phyloP scores from a whole-genome alignment of 1,284 basidiomycete species.

The Ustilago tritici region DNA sequence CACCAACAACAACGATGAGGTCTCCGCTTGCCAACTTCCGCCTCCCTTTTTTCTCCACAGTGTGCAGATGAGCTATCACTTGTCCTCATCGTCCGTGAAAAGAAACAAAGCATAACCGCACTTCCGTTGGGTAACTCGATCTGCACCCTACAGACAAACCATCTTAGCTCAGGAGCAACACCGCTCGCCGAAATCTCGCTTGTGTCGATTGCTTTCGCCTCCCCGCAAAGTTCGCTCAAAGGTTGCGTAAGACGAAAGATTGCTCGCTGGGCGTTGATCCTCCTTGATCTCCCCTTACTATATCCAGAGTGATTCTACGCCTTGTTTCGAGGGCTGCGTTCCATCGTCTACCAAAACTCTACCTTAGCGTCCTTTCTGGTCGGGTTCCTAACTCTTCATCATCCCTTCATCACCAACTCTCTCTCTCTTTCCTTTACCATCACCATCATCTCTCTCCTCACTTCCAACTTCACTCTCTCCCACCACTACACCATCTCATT shows the following conservation, averaged over 20 bases:
- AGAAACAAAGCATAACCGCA: background rate
- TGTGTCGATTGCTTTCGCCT: background rate
- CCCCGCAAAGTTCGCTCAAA: background rate
- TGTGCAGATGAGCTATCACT: slow-evolving; percentile 3
- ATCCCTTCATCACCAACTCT: background rate
- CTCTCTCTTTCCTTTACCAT: slow-evolving; percentile 3
- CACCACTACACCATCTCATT: slow-evolving; percentile 4
- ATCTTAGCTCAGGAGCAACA: background rate
- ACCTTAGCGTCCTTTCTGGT: background rate
- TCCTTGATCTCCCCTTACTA: background rate
- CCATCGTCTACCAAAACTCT: background rate
- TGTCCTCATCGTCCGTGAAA: background rate
- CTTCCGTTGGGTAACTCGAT: background rate
- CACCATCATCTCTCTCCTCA: slow-evolving; percentile 6
- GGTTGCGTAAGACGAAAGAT: slow-evolving; percentile 16
- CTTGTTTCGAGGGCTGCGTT: background rate
- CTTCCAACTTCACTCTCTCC: background rate
- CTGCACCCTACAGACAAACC: background rate
- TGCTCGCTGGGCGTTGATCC: slow-evolving; percentile 4
- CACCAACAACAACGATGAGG: background rate
- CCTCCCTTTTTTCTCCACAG: background rate
- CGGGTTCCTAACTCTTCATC: slow-evolving; percentile 7
- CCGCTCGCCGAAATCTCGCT: background rate
- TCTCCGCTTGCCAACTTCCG: slow-evolving; percentile 8
- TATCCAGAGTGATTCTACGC: slow-evolving; percentile 8